Conservation (phyloP, 495 filamentous ascomycete species). For the Astrothelium subdiscretum region DNA sequence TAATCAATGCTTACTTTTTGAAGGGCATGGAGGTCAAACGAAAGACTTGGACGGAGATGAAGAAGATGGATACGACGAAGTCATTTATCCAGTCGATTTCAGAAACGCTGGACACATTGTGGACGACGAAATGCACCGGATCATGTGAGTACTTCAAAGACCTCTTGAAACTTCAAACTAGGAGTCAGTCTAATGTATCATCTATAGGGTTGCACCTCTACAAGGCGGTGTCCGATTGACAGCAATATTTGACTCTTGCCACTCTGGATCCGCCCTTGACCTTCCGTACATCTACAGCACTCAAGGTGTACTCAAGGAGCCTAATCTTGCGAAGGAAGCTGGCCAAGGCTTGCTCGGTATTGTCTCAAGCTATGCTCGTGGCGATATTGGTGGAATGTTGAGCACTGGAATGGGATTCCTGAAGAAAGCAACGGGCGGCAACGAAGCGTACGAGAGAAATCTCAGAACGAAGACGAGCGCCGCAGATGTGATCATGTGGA, state of each 20-base stretch:
- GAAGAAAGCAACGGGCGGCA: slow-evolving; percentile 82
- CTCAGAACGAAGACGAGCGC: slow-evolving; percentile 85
- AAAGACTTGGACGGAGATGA: slow-evolving; percentile 90
- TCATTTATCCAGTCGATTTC: slow-evolving; percentile 97
- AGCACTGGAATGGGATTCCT: slow-evolving; percentile 74
- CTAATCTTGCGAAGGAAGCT: slow-evolving; percentile 94
- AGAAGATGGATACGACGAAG: slow-evolving; percentile 92
- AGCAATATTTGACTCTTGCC: slow-evolving; percentile 98
- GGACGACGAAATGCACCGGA: slow-evolving; percentile 96
- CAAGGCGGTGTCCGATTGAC: slow-evolving; percentile 80
- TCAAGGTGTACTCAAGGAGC: slow-evolving; percentile 86
- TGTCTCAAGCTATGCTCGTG: slow-evolving; percentile 78
- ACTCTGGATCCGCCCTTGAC: slow-evolving; percentile 91
- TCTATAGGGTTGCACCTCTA: slow-evolving; percentile 52
- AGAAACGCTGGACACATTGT: slow-evolving; percentile 82
- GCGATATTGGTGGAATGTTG: slow-evolving; percentile 76
- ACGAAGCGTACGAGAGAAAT: slow-evolving; percentile 67
- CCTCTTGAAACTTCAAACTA: too few species aligned
- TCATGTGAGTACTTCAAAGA: slow-evolving; percentile 72
- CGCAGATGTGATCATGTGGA: slow-evolving; percentile 96
- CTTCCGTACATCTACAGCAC: slow-evolving; percentile 97
- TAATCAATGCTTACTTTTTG: neutral
- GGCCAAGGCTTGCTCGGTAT: slow-evolving; percentile 85
- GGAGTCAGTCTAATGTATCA: neutral
- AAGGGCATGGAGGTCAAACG: slow-evolving; percentile 95